Evolutionary conservation across 2,329 filamentous ascomycete genomes (phyloP).

Genomic region (Alternaria sp.): DNA sequence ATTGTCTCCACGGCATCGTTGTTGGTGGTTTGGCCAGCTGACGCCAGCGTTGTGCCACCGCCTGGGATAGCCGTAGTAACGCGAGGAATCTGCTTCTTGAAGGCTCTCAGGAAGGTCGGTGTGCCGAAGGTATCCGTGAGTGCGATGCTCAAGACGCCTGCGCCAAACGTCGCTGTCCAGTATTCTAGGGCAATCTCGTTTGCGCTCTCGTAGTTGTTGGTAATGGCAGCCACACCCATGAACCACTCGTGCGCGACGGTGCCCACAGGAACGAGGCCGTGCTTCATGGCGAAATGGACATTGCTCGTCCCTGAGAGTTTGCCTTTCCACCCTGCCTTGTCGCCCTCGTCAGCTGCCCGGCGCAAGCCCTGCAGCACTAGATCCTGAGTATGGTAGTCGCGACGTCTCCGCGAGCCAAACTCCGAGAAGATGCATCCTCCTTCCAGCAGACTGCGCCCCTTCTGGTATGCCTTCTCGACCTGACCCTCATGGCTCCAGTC

Average conservation of each 20-base stretch:
- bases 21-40: conserved; percentile 51
- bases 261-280: conserved; percentile 81
- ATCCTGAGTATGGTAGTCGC: conserved; percentile 95
- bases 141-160: conserved; percentile 81
- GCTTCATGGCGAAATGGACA: conserved; percentile 95
- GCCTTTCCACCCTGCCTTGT: conserved; percentile 69
- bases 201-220: conserved; percentile 80
- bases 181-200: conserved; percentile 84
- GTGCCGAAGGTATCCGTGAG: conserved; percentile 98
- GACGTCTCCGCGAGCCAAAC: conserved; percentile 85
- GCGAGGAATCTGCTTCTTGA: conserved; percentile 69
- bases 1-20: conserved; percentile 44
- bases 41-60: conserved; percentile 48
- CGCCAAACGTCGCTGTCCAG: conserved; percentile 91
- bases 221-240: conserved; percentile 95
- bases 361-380: conserved; percentile 88
- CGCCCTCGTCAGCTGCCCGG: conserved; percentile 74
- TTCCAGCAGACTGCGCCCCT: conserved; percentile 78
- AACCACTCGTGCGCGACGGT: conserved; percentile 99
- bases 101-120: conserved; percentile 82
- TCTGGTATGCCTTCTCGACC: conserved; percentile 81
- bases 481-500: conserved; percentile 92
- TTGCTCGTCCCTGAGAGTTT: conserved; percentile 91
- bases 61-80: conserved; percentile 52
- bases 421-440: conserved; percentile 90